Base-by-base conservation (phyloP, 192 early-diverging fungal species). In the Backusella tarrabulga region DNA sequence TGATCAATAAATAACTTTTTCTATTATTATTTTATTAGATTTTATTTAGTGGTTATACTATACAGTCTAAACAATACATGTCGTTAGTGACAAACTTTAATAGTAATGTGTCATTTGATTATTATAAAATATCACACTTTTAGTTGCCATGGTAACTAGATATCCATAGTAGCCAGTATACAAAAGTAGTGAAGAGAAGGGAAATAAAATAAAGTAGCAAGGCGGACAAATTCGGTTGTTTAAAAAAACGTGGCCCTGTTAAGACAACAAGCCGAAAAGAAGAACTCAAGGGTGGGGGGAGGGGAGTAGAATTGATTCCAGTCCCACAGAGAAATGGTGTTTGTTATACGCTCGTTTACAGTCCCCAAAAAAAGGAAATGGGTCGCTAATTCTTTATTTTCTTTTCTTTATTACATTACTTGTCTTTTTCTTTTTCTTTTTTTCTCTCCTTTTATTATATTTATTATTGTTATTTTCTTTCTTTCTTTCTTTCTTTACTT, bases 321-420 rank as follows among this genome's bases (percentile, higher is more conserved):
- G 56, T 63, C 56, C 12, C 56, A 63, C 56, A 63, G 12, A 23
- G 56, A 63, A 63, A 63, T 29, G 26, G 26, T 63, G 23, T 63
- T 29, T 63, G 56, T 63, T 63, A 23, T 63, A 63, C 56, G 26
- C 56, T 63, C 56, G 56, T 63, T 63, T 29, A 63, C 56, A 14
- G 56, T 29, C 56, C 56, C 56, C 56, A 63, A 63, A 63, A 63
- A 63, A 63, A 63, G 56, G 56, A 63, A 63, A 14, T 63, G 56
- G 11, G 23, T 63, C 26, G 56, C 23, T 63, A 29, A 63, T 63
- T 63, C 56, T 26, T 60, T 60, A 21, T 60, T 60, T 63, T 63
- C 56, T 63, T 63, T 60, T 60, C 56, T 26, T 63, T 63, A 50
- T 63, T 63, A 63, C n/a, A 63, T 63, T 63, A 29, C 56, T 63